These are phyloP conservation scores for Sugiyamaella sp. DNA, from an alignment of 1,139 yeast genomes.

Conservation along the genomic window DNA sequence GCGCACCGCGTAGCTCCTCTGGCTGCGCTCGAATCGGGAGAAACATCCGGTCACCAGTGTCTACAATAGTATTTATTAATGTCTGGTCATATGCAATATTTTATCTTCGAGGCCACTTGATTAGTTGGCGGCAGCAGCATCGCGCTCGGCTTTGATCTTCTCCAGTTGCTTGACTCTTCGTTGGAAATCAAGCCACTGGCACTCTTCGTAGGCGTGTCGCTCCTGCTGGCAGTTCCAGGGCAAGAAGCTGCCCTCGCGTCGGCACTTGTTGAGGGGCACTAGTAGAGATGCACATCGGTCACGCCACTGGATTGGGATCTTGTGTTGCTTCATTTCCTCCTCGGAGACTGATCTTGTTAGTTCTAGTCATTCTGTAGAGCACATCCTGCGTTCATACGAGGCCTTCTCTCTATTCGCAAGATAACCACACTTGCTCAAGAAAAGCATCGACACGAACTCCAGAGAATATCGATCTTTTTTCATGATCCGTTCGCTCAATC, in stretches of 20 bases:
- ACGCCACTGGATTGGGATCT: slow-evolving; percentile 80
- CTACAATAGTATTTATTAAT: background rate
- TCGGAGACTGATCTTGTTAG: slow-evolving; percentile 57
- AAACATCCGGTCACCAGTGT: background rate
- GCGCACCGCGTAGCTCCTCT: background rate
- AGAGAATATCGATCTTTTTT: too few relatives aligned
- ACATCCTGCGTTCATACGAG: slow-evolving; percentile 28
- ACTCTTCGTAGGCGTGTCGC: slow-evolving; percentile 83
- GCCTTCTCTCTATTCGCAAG: too few relatives aligned
- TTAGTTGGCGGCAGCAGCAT: slow-evolving; percentile 15
- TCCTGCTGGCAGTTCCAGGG: slow-evolving; percentile 79
- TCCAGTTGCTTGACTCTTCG: slow-evolving; percentile 78
- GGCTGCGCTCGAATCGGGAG: background rate
- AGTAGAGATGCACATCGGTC: slow-evolving; percentile 84
- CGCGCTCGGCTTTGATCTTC: slow-evolving; percentile 50
- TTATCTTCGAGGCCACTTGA: background rate
- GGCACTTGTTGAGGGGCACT: slow-evolving; percentile 65
- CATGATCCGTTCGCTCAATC: too few relatives aligned
- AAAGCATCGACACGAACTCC: too few relatives aligned
- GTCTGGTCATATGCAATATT: slow-evolving; percentile 6
- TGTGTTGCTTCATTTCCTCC: slow-evolving; percentile 81
- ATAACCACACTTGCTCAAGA: too few relatives aligned
- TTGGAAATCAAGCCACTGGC: slow-evolving; percentile 80
- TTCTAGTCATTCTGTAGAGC: background rate
- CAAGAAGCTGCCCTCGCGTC: slow-evolving; percentile 55